Evolutionary conservation across 768 basidiomycete species (phyloP).

Genomic region (Mycena venus): DNA sequence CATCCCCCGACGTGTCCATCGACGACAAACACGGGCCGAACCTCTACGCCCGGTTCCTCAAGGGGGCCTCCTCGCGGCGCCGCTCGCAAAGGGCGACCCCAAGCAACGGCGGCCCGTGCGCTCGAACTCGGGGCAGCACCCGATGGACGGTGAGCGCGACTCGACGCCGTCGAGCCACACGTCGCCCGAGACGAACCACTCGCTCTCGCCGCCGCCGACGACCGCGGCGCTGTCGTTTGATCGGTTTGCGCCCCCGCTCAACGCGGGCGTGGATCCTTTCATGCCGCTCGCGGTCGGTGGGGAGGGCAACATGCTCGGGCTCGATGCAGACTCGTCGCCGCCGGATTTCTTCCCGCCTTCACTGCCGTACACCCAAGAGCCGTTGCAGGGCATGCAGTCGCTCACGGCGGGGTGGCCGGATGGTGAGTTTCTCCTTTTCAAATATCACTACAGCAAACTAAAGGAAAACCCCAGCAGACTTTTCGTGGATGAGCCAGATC

Average conservation of each 20-base stretch:
- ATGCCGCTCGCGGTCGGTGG: conserved; percentile 39
- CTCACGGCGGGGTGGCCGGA: conserved; percentile 68
- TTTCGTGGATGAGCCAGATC: conserved; percentile 51
- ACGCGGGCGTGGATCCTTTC: conserved; percentile 56
- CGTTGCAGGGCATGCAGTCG: conserved; percentile 73
- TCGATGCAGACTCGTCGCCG: conserved; percentile 43
- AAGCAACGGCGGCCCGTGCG: conserved; percentile 18
- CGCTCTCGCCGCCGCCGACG: conserved; percentile 62
- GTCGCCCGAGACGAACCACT: conserved; percentile 56
- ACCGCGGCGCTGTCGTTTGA: conserved; percentile 62
- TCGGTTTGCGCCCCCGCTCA: conserved; percentile 57
- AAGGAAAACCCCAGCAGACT: conserved; percentile 30
- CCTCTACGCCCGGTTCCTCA: conserved; percentile 84
- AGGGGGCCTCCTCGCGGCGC: conserved; percentile 77
- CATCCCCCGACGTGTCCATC: conserved; percentile 78
- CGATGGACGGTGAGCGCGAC: conserved; percentile 29
- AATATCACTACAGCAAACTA: neutral
- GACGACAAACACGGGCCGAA: conserved; percentile 88
- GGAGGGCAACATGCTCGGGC: conserved; percentile 29
- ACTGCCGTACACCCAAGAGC: conserved; percentile 69
- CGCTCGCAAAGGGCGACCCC: conserved; percentile 53
- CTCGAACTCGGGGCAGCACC: conserved; percentile 37
- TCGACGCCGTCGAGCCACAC: conserved; percentile 48
- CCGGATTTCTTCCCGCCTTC: conserved; percentile 65
- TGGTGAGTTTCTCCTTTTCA: conserved; percentile 56